Conservation (phyloP, 2,329 filamentous ascomycete species). For the Paracamarosporium sp. region DNA sequence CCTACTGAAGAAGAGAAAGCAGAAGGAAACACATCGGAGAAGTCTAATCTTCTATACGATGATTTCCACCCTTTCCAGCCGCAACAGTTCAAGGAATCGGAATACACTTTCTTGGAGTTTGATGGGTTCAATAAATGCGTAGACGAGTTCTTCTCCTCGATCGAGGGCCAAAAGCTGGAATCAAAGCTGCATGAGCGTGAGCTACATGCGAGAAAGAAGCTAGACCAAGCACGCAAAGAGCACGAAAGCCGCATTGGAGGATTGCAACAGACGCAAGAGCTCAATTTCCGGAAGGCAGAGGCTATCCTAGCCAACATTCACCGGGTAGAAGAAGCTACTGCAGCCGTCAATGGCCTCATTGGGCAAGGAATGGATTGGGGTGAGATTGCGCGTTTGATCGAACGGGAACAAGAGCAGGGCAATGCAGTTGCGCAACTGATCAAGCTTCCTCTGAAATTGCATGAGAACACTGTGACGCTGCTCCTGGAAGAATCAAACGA, state of each 20-base stretch:
- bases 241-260: constrained; percentile 86
- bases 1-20: constrained; percentile 47
- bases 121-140: constrained; percentile 90
- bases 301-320: constrained; percentile 91
- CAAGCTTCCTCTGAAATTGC: constrained; percentile 82
- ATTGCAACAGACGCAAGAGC: constrained; percentile 77
- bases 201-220: constrained; percentile 78
- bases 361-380: constrained; percentile 97
- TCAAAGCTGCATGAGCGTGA: constrained; percentile 84
- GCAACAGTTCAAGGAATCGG: constrained; percentile 74
- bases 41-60: constrained; percentile 73
- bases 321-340: constrained; percentile 89
- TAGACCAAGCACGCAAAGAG: constrained; percentile 83
- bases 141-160: constrained; percentile 95
- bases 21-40: constrained; percentile 51
- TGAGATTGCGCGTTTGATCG: constrained; percentile 85
- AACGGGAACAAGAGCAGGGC: constrained; percentile 78
- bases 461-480: constrained; percentile 88
- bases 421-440: constrained; percentile 91
- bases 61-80: constrained; percentile 96
- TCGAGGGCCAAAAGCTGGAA: constrained; percentile 91
- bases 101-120: constrained; percentile 74
- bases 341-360: constrained; percentile 90
- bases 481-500: constrained; percentile 74
- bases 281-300: constrained; percentile 87